Percentiles rank a stretch among this genome's conserved stretches.
phyloP scores from a whole-genome alignment of 2,329 filamentous ascomycete genomes.

The Colletotrichum liriopes region DNA sequence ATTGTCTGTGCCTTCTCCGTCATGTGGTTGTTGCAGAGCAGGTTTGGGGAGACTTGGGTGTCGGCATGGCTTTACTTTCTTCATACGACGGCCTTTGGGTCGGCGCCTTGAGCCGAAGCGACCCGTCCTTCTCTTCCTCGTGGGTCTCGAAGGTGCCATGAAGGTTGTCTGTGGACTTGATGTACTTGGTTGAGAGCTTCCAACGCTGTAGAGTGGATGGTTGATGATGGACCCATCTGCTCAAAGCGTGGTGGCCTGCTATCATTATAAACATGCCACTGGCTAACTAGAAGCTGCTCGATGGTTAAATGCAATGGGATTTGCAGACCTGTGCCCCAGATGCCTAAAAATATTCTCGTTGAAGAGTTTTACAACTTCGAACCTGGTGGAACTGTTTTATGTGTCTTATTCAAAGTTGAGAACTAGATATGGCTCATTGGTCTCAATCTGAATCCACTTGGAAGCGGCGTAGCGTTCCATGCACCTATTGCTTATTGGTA shows the following conservation, averaged over 20 bases:
- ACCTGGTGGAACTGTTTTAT: neutral
- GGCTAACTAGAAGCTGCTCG: slow-evolving; percentile 1
- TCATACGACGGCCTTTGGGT: neutral
- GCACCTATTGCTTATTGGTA: neutral
- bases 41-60: neutral
- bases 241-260: neutral
- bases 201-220: neutral
- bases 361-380: neutral
- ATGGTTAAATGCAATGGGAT: neutral
- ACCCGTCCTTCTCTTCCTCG: neutral
- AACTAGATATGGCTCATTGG: neutral
- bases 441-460: neutral
- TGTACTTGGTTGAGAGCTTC: neutral
- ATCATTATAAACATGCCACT: neutral
- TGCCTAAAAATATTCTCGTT: too few species aligned
- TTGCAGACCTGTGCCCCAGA: neutral
- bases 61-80: slow-evolving; percentile 7
- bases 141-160: neutral
- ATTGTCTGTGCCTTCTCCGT: neutral
- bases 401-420: neutral
- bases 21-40: too few species aligned
- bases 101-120: neutral
- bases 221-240: neutral
- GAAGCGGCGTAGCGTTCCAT: neutral
- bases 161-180: neutral